Evolutionary conservation across 139 green algal genomes (phyloP), one percentile per base, ranked within the genome.

Genomic region (Closterium sp.): DNA sequence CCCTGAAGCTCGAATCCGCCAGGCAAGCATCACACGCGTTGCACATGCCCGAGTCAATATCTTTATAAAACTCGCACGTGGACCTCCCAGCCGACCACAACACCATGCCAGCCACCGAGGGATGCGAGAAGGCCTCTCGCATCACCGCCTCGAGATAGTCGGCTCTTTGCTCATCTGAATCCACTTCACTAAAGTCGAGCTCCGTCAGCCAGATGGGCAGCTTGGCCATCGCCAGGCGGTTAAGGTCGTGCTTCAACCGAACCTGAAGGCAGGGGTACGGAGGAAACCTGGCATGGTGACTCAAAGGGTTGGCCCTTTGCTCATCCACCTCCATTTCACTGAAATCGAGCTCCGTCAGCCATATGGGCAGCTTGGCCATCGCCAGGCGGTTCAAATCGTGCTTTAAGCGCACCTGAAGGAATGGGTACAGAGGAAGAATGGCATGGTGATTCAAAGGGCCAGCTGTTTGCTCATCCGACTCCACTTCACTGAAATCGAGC

Each of bases 121-220:
- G 92, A 50, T 94, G 92, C 11, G 89, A 21, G 86, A 93, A 94
- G 9, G 79, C 24, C n/a, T 94, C 90, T 2, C 92, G 90, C 90
- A 94, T 93, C 85, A 91, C 90, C 10, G 31, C 30, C 32, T 93
- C 90, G 0, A 93, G 91, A 86, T 93, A 93, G 3, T 90, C 87
- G 0, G 90, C 90, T 4, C 29, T 31, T 29, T 89, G 31, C 0
- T 38, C 91, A 10, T 34, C 34, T 32, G 31, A 91, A 45, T 31
- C 28, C 85, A 31, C 85, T 2, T 87, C 85, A 24, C 70, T 42
- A 7, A 93, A 32, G 32, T 93, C 90, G 0, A 93, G 21, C 32
- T 93, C 90, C 24, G 90, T 93, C 19, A 93, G 31, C 90, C 91
- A 94, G 79, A 94, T 92, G 32, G 91, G 91, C 5, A 94, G 87